phyloP scores from a whole-genome alignment of 192 early-diverging fungal genomes.

The Lobosporangium transversale region DNA sequence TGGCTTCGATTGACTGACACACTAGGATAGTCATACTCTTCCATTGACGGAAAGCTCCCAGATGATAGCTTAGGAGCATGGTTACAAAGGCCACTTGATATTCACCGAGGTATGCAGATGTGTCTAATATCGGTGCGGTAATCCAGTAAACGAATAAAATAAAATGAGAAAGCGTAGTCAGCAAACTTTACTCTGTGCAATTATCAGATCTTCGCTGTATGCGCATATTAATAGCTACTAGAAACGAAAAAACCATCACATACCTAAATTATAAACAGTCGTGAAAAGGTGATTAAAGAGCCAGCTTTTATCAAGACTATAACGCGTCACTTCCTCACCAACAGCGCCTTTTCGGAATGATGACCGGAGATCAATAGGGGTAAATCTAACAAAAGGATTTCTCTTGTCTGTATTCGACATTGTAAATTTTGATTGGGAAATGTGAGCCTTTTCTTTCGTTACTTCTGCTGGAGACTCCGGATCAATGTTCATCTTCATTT shows the following conservation, averaged over 20 bases:
- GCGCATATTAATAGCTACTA: no score
- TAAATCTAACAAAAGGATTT: conserved; percentile 63
- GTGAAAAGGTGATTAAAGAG: conserved; percentile 68
- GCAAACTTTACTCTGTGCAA: no score
- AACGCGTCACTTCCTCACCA: conserved; percentile 73
- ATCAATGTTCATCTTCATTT: conserved; percentile 12
- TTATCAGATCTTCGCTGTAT: no score
- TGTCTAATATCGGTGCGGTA: conserved; percentile 45
- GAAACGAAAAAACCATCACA: not conserved
- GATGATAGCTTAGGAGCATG: conserved; percentile 59
- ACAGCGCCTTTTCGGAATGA: conserved; percentile 83
- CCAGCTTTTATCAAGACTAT: conserved; percentile 92
- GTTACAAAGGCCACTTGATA: conserved; percentile 76
- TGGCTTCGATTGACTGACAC: conserved; percentile 48
- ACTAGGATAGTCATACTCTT: conserved; percentile 69
- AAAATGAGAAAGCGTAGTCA: conserved; percentile 8
- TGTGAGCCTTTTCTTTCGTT: not conserved
- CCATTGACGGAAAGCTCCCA: conserved; percentile 57
- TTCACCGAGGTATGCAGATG: conserved; percentile 65
- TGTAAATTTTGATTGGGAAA: not conserved
- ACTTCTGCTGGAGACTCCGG: not conserved
- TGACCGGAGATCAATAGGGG: conserved; percentile 78
- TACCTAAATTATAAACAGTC: conserved; percentile 58
- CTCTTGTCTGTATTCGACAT: conserved; percentile 1
- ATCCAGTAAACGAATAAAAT: conserved; percentile 2